phyloP scores from a whole-genome alignment of 1,284 basidiomycete species.

The Rhodotorula sp. region DNA sequence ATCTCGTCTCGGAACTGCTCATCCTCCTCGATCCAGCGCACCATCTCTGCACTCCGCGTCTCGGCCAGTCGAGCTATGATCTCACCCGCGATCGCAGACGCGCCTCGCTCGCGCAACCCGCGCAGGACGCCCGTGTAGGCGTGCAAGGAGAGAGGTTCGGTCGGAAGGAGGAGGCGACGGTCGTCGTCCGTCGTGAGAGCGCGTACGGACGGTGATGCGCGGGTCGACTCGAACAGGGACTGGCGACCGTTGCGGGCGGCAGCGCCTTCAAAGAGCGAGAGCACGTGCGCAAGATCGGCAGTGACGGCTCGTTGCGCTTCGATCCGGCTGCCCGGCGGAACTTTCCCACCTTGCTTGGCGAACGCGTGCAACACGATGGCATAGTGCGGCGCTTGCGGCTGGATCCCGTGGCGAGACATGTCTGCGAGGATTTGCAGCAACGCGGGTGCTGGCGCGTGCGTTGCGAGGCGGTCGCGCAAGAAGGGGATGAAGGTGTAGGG shows the following conservation, averaged over 20 bases:
- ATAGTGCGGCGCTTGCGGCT: slow-evolving; percentile 16
- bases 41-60: slow-evolving; percentile 2
- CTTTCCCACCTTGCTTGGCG: not conserved
- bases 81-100: not conserved
- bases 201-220: not conserved
- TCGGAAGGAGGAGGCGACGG: not conserved
- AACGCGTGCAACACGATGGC: slow-evolving; percentile 10
- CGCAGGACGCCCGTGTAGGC: slow-evolving; percentile 11
- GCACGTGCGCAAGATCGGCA: slow-evolving; percentile 6
- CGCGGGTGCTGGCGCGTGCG: not conserved
- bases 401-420: slow-evolving; percentile 2
- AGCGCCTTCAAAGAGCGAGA: not conserved
- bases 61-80: slow-evolving; percentile 3
- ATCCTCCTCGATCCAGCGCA: slow-evolving; percentile 5
- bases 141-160: not conserved
- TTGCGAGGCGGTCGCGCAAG: slow-evolving; percentile 3
- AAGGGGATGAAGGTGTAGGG: slow-evolving; percentile 22
- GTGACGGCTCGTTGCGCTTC: not conserved
- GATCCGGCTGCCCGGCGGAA: not conserved
- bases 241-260: not conserved
- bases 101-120: slow-evolving; percentile 8
- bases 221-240: no score
- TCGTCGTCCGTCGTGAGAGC: not conserved
- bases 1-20: slow-evolving; percentile 20
- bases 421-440: slow-evolving; percentile 4